A percentile compares a stretch with the other conserved stretches of the same genome.
These are phyloP conservation scores for Auriculariales sp. DNA, from an alignment of 768 basidiomycete species.

Conservation along the genomic window DNA sequence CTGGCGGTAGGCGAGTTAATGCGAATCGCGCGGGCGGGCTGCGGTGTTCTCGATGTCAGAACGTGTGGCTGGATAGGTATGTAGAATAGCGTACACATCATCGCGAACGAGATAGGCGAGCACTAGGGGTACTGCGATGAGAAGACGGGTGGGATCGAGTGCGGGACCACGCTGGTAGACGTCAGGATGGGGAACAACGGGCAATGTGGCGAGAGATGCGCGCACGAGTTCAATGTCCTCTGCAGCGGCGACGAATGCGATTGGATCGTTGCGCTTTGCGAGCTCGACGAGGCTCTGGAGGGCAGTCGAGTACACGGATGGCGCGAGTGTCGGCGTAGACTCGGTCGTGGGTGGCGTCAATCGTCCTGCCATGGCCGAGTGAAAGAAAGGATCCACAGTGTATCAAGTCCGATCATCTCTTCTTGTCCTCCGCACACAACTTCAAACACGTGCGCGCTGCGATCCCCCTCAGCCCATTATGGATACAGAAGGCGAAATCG, in stretches of 20 bases:
- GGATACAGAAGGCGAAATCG: constrained; percentile 55
- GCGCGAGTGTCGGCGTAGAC: constrained; percentile 19
- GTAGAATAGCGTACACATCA: constrained; percentile 33
- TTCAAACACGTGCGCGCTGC: background rate
- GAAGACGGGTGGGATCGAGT: constrained; percentile 28
- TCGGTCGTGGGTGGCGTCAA: constrained; percentile 26
- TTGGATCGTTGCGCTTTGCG: constrained; percentile 31
- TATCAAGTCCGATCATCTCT: background rate
- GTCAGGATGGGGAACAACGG: background rate
- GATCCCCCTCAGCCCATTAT: constrained; percentile 17
- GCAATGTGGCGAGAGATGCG: constrained; percentile 10
- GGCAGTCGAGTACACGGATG: constrained; percentile 29
- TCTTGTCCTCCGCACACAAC: no score
- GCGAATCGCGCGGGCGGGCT: constrained; percentile 50
- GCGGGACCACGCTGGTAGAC: constrained; percentile 17
- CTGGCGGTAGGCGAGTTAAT: constrained; percentile 38
- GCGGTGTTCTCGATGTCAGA: constrained; percentile 1
- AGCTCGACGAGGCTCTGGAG: constrained; percentile 29
- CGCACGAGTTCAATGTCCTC: constrained; percentile 34
- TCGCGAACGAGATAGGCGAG: constrained; percentile 51
- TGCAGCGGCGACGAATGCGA: constrained; percentile 1
- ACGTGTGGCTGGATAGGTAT: background rate
- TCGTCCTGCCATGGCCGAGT: constrained; percentile 21
- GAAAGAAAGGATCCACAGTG: background rate
- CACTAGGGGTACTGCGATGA: constrained; percentile 44